Percentiles rank a stretch among this genome's conserved stretches.
phyloP scores from a whole-genome alignment of 306 rosid genomes.

The Castanea sativa region DNA sequence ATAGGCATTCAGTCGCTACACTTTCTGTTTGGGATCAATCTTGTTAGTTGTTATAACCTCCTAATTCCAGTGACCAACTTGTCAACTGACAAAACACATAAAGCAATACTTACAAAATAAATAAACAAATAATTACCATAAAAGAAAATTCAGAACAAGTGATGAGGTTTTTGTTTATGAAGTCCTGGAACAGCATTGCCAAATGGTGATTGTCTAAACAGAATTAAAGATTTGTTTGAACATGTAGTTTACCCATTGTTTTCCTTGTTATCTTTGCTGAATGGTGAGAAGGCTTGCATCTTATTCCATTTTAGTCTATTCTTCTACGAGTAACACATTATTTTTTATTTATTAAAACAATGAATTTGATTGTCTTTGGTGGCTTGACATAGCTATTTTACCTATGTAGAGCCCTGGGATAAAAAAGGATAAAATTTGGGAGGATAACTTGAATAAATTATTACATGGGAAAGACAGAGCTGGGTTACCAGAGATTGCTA shows the following conservation, averaged over 20 bases:
- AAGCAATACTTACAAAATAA: not conserved
- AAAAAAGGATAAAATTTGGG: slow-evolving; percentile 23
- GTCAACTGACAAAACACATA: not conserved
- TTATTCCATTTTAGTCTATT: not conserved
- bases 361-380: not conserved
- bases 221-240: not conserved
- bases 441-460: slow-evolving; percentile 26
- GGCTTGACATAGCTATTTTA: not conserved
- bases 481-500: slow-evolving; percentile 29
- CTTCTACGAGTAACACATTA: not conserved
- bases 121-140: not conserved
- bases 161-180: not conserved
- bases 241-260: not conserved
- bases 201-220: not conserved
- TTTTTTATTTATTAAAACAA: not conserved
- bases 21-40: not conserved
- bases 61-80: not conserved
- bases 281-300: not conserved
- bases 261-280: not conserved
- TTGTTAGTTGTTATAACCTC: not conserved
- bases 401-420: slow-evolving; percentile 34
- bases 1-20: not conserved
- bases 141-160: not conserved
- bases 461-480: slow-evolving; percentile 32
- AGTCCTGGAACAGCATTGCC: not conserved